A percentile compares a stretch with the other conserved stretches of the same genome.
These are phyloP conservation scores for Phaeoacremonium minimum DNA, from an alignment of 2,329 filamentous ascomycete species.

Conservation along the genomic window DNA sequence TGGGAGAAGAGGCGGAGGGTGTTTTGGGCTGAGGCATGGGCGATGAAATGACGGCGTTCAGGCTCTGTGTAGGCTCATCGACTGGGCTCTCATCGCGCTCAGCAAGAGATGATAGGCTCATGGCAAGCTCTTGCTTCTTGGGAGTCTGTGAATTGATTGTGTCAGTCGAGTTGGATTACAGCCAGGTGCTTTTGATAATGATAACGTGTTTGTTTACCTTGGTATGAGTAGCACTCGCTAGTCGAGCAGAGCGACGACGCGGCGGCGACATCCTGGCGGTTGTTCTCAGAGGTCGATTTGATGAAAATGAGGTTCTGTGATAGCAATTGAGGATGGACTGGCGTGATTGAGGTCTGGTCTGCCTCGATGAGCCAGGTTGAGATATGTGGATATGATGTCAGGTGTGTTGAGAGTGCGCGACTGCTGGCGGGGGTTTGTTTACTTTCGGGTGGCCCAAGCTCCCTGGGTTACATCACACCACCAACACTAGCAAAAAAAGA, in stretches of 20 bases:
- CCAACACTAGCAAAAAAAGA: too few species aligned
- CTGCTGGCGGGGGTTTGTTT: neutral
- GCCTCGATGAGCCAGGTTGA: slow-evolving; percentile 10
- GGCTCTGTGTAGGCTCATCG: slow-evolving; percentile 18
- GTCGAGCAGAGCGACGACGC: slow-evolving; percentile 11
- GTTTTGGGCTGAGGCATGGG: slow-evolving; percentile 38
- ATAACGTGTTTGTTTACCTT: slow-evolving; percentile 9
- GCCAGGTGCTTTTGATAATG: neutral
- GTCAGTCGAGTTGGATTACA: slow-evolving; percentile 8
- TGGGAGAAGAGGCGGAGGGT: slow-evolving; percentile 59
- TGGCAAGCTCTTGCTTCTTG: slow-evolving; percentile 14
- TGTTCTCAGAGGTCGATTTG: neutral
- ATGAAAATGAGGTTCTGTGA: neutral
- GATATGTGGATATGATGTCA: slow-evolving; percentile 19
- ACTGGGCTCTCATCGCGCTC: slow-evolving; percentile 36
- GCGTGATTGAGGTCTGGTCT: too few species aligned
- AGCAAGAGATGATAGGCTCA: slow-evolving; percentile 33
- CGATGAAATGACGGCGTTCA: slow-evolving; percentile 27
- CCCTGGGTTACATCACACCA: too few species aligned
- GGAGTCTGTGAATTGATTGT: slow-evolving; percentile 10
- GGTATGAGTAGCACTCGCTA: slow-evolving; percentile 6
- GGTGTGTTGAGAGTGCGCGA: slow-evolving; percentile 7
- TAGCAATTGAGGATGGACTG: too few species aligned
- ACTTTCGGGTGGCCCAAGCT: neutral
- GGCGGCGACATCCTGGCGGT: slow-evolving; percentile 2